Evolutionary conservation across 768 basidiomycete species (phyloP).

Genomic region (Lyophyllum semitale): DNA sequence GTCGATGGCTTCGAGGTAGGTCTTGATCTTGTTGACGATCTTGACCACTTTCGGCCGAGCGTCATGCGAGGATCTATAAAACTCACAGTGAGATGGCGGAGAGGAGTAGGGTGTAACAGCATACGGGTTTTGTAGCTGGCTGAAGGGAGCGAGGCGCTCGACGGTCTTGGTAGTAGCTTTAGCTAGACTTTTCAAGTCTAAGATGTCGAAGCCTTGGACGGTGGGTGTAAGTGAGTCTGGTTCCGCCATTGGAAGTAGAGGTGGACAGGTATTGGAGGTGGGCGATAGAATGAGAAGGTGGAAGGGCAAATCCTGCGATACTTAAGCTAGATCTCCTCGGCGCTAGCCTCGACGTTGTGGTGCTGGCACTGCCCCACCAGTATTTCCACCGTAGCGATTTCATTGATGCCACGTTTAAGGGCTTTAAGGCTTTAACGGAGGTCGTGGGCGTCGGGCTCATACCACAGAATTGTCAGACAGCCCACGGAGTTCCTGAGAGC

Average conservation of each 20-base stretch:
- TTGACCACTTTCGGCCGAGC: constrained; percentile 13
- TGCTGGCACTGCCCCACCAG: background rate
- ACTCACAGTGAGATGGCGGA: background rate
- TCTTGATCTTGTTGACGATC: constrained; percentile 12
- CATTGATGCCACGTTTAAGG: background rate
- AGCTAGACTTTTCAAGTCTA: constrained; percentile 29
- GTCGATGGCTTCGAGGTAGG: constrained; percentile 21
- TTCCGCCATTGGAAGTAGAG: background rate
- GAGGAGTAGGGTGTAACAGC: background rate
- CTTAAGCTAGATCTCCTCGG: background rate
- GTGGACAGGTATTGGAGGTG: background rate
- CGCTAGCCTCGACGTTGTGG: background rate
- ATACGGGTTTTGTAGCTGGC: constrained; percentile 30
- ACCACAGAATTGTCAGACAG: too few relatives aligned
- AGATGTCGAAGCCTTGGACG: constrained; percentile 9
- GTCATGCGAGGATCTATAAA: constrained; percentile 20
- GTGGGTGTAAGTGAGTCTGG: background rate
- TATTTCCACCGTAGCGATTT: background rate
- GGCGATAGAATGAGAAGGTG: background rate
- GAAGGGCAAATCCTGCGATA: background rate
- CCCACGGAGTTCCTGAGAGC: too few relatives aligned
- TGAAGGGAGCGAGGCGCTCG: constrained; percentile 39
- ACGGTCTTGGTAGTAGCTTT: constrained; percentile 35
- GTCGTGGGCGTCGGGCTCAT: background rate
- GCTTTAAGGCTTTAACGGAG: background rate